phyloP scores from a whole-genome alignment of 192 early-diverging fungal genomes.

The Podila verticillata region DNA sequence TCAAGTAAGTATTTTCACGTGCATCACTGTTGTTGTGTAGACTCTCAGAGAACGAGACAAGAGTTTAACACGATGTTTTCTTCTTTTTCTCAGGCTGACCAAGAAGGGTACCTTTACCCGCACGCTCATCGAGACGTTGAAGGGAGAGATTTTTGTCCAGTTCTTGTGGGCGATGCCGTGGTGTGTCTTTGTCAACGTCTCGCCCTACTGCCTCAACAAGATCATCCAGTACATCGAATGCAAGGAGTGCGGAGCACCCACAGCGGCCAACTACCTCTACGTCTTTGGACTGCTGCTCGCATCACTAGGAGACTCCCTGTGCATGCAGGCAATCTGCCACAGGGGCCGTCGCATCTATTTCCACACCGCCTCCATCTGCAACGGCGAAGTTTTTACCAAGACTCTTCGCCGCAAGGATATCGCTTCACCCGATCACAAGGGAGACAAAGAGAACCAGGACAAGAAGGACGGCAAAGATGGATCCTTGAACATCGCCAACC shows the following conservation, averaged over 20 bases:
- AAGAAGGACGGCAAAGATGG: slow-evolving; percentile 17
- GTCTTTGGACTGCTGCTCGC: slow-evolving; percentile 67
- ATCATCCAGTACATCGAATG: slow-evolving; percentile 49
- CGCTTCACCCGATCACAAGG: slow-evolving; percentile 26
- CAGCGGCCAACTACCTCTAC: slow-evolving; percentile 54
- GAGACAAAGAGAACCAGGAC: slow-evolving; percentile 45
- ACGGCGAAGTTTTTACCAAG: slow-evolving; percentile 51
- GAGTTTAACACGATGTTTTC: neutral
- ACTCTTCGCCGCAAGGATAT: slow-evolving; percentile 53
- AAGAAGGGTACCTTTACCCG: slow-evolving; percentile 20
- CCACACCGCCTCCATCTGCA: slow-evolving; percentile 57
- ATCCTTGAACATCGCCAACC: slow-evolving; percentile 38
- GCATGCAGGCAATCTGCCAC: slow-evolving; percentile 63
- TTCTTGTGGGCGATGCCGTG: slow-evolving; percentile 37
- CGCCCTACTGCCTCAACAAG: slow-evolving; percentile 45
- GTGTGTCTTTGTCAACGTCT: slow-evolving; percentile 18
- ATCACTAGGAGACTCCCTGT: slow-evolving; percentile 52
- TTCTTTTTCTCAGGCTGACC: neutral
- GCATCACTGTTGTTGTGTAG: neutral
- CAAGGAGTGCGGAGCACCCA: slow-evolving; percentile 35
- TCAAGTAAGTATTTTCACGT: slow-evolving; percentile 7
- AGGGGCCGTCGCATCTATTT: slow-evolving; percentile 71
- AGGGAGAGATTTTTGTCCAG: slow-evolving; percentile 33
- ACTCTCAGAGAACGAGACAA: too few species aligned
- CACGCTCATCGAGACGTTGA: slow-evolving; percentile 9